Conservation (phyloP, 2,329 filamentous ascomycete species). For the Ceratocystis colombiana region DNA sequence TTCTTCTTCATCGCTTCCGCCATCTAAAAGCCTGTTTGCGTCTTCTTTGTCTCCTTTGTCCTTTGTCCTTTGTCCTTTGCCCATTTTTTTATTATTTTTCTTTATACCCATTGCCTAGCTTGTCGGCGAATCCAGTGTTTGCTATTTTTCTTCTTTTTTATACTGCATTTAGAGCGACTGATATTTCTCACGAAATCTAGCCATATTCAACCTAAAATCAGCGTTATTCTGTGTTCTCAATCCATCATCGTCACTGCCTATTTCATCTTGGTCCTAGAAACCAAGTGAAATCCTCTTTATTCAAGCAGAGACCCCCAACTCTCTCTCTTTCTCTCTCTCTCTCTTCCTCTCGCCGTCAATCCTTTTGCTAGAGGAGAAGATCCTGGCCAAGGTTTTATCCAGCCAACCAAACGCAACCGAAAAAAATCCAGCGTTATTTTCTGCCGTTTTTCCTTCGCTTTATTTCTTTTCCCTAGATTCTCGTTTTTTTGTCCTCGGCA, state of each 20-base stretch:
- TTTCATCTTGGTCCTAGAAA: neutral
- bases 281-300: neutral
- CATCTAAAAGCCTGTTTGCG: neutral
- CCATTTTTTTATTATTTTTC: neutral
- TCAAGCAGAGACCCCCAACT: neutral
- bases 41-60: neutral
- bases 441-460: neutral
- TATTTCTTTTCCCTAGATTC: neutral
- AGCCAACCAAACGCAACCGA: conserved; percentile 4
- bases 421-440: conserved; percentile 2
- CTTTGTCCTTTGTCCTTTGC: neutral
- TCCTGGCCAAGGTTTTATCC: neutral
- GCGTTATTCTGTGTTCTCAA: neutral
- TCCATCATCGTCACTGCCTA: neutral
- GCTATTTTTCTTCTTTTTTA: neutral
- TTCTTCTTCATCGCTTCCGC: conserved; percentile 1
- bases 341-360: neutral
- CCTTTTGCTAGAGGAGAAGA: conserved; percentile 2
- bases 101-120: neutral
- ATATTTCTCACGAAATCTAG: neutral
- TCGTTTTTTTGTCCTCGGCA: conserved; percentile 7
- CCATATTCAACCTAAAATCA: neutral
- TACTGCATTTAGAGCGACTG: neutral
- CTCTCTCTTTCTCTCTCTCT: neutral
- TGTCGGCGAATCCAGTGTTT: too few species aligned